Evolutionary conservation across 2,329 filamentous ascomycete genomes (phyloP), one percentile per base, ranked within the genome.

Genomic region (Aspergillus persii): DNA sequence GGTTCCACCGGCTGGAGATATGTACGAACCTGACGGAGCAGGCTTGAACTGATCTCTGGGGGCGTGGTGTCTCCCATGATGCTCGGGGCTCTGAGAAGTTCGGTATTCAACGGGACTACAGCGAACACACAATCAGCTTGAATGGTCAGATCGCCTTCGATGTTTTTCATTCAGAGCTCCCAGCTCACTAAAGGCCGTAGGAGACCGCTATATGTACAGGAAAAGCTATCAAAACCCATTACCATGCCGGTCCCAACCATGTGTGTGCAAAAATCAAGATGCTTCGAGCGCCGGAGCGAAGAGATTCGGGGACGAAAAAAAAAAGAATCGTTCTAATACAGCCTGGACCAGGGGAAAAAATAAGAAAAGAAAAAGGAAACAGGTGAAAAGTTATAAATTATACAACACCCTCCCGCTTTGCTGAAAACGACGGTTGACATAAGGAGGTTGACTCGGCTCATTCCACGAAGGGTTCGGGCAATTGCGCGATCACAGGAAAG

Each of bases 271-370:
- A 69, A 70, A 66, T 68, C 63, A 54, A 63, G 67, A 76, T 74
- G 69, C 70, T 74, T 70, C 68, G 67, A 74, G 74, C 76, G 76
- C 76, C 76, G 69, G 76, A 77, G 76, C 74, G 75, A 77, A 72
- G 76, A 77, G 68, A 73, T 69, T 66, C 65, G 64, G 65, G 59
- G 66, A 69, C 65, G 62, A 64, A 62, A 61, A 57, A 64, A 62
- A 61, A 57, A 62, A 59, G 61, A 64, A 68, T 67, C 63, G 68
- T 74, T 76, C 71, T 76, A 74, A 76, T 74, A 74, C 71, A 76
- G 68, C 63, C 66, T 66, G 60, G 63, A 65, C 68, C 61, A 65
- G 67, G 31, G 69, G 66, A 63, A 58, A 66, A 68, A 66, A 68
- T 23, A 23, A 62, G 56, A 60, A 54, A 50, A 47, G 8, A 46